Evolutionary conservation across 2,329 filamentous ascomycete species (phyloP).

Genomic region (Xylaria digitata): DNA sequence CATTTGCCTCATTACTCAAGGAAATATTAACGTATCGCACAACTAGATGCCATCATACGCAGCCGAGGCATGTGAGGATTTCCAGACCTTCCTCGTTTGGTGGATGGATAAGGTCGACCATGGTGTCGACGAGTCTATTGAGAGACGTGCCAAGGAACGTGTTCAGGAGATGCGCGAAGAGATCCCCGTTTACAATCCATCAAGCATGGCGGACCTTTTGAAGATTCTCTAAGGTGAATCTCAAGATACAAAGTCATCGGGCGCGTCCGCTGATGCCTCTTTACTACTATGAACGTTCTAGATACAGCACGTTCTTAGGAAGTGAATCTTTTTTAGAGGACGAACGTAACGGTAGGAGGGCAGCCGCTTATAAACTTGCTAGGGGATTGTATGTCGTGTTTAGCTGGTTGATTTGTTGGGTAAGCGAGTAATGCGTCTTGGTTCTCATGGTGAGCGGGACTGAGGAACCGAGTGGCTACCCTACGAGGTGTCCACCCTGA

Average conservation of each 20-base stretch:
- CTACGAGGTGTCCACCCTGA: not conserved
- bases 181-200: not conserved
- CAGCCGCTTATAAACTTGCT: not conserved
- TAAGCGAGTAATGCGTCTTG: not conserved
- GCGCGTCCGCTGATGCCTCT: too few relatives aligned
- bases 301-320: too few relatives aligned
- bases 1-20: not conserved
- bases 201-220: too few relatives aligned
- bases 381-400: not conserved
- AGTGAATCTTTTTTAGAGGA: too few relatives aligned
- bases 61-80: conserved; percentile 26
- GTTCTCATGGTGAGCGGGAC: not conserved
- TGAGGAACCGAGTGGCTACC: not conserved
- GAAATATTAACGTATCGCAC: not conserved
- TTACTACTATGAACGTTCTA: too few relatives aligned
- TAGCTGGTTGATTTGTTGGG: not conserved
- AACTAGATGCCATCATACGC: conserved; percentile 28
- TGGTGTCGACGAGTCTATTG: conserved; percentile 15
- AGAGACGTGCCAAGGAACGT: not conserved
- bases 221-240: too few relatives aligned
- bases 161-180: conserved; percentile 19
- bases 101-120: conserved; percentile 29
- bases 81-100: conserved; percentile 24
- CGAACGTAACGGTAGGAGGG: not conserved
- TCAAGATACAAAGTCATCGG: too few relatives aligned